Evolutionary conservation across 371 early-diverging fungal genomes (phyloP).

Genomic region (Mucor racemosus): DNA sequence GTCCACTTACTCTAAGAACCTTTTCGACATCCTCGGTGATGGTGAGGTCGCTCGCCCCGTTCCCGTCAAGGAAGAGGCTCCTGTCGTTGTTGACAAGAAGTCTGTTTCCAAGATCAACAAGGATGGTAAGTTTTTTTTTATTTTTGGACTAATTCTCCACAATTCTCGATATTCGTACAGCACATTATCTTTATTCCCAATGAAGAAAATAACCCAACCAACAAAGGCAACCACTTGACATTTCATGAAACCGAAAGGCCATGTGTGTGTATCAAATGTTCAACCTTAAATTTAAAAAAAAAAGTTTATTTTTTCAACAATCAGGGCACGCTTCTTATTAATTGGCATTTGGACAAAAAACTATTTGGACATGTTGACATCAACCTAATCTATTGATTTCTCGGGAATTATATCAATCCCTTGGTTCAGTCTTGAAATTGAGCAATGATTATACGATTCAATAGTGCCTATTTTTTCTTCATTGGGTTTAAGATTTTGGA

Average conservation of each 20-base stretch:
- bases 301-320: neutral
- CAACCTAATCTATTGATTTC: neutral
- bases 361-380: neutral
- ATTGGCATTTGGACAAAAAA: neutral
- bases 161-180: neutral
- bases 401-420: neutral
- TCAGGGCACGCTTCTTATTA: neutral
- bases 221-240: neutral
- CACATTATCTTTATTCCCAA: neutral
- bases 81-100: conserved; percentile 37
- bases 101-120: conserved; percentile 33
- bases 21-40: conserved; percentile 69
- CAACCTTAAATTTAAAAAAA: neutral
- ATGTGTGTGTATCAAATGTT: neutral
- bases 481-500: neutral
- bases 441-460: neutral
- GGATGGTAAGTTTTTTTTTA: conserved; percentile 26
- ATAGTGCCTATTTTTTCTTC: conserved; percentile 5
- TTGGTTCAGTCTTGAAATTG: neutral
- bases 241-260: neutral
- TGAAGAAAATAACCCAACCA: neutral
- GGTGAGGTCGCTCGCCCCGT: conserved; percentile 56
- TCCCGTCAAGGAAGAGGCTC: conserved; percentile 41
- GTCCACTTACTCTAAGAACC: conserved; percentile 62
- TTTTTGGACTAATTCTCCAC: no score